These are phyloP conservation scores for Aspergillus unguis DNA, from an alignment of 2,329 filamentous ascomycete genomes.

Conservation along the genomic window DNA sequence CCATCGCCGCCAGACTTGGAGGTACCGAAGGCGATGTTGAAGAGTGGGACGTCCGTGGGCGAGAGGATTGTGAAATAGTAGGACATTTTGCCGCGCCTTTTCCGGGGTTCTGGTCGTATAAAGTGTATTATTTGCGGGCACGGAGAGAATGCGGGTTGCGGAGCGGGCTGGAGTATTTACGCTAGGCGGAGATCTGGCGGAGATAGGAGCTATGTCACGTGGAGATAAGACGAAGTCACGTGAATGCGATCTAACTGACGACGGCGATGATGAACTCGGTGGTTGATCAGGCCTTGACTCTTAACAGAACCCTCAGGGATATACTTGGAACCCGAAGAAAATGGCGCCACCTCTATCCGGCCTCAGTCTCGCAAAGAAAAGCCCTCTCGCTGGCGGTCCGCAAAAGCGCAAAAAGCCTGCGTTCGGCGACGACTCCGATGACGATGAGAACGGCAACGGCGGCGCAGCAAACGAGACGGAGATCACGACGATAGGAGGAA, in stretches of 20 bases:
- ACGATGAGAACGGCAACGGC: constrained; percentile 24
- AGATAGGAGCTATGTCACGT: constrained; percentile 9
- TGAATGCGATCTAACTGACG: background rate
- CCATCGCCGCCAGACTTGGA: constrained; percentile 95
- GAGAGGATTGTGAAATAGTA: constrained; percentile 99
- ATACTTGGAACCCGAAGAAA: background rate
- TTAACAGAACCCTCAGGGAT: no score
- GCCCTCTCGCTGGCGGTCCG: constrained; percentile 27
- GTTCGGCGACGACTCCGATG: constrained; percentile 43
- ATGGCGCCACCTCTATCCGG: constrained; percentile 39
- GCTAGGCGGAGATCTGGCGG: constrained; percentile 7
- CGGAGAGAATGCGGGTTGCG: background rate
- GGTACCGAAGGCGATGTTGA: constrained; percentile 95
- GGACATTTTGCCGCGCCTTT: constrained; percentile 62
- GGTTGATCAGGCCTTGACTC: no score
- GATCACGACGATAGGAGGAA: constrained; percentile 39
- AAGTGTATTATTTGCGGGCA: no score
- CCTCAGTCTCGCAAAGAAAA: constrained; percentile 43
- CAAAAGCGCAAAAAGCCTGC: constrained; percentile 50
- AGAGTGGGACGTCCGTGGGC: constrained; percentile 91
- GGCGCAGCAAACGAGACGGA: constrained; percentile 25
- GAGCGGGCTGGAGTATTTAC: background rate
- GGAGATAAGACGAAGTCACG: constrained; percentile 7
- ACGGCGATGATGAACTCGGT: background rate
- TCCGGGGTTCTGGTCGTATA: background rate